Evolutionary conservation across 2,329 filamentous ascomycete genomes (phyloP), one percentile per base, ranked within the genome.

Genomic region (Stemphylium beticola): DNA sequence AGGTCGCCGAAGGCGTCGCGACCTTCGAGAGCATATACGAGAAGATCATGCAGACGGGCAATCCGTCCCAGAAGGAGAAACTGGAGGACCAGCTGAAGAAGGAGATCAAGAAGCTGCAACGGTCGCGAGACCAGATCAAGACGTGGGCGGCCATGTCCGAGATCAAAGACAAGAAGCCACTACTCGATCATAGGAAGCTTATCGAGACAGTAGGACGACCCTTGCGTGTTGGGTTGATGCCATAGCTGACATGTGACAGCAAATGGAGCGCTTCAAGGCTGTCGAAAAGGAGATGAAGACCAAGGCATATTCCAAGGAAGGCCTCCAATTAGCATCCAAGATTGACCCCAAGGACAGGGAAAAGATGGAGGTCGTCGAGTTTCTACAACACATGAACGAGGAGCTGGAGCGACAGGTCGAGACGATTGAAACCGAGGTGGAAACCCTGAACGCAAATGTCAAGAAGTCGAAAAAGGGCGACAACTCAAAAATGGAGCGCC

Each of bases 261-360:
- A 93, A 90, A 99, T 99, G 95, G 95, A 99, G 80, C 92, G 92
- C 71, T 99, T 99, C 85, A 99, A 99, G 81, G 93, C 93, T n/a
- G 95, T 99, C 48, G 95, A 99, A 78, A 99, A 99, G 82, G 95
- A 96, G 72, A 98, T 99, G 95, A 99, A 99, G 83, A 99, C 95
- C 53, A 99, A 99, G 78, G 95, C 95, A 58, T 99, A 96, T 79
- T 98, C 95, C 59, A 98, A 99, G 82, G 95, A 98, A 78, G 95
- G 95, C 39, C 81, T 99, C 62, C 95, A 91, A 61, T 91, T 93
- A 47, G 92, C 92, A 22, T 88, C 92, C 45, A 96, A 96, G 77
- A 84, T 98, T 61, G 95, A 99, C 79, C 95, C 95, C n/a, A 96
- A 93, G 75, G 95, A 98, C 76, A 92, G 96, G 76, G 93, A 96